phyloP scores from a whole-genome alignment of 2,329 filamentous ascomycete species.

The Fusarium cicatricum region DNA sequence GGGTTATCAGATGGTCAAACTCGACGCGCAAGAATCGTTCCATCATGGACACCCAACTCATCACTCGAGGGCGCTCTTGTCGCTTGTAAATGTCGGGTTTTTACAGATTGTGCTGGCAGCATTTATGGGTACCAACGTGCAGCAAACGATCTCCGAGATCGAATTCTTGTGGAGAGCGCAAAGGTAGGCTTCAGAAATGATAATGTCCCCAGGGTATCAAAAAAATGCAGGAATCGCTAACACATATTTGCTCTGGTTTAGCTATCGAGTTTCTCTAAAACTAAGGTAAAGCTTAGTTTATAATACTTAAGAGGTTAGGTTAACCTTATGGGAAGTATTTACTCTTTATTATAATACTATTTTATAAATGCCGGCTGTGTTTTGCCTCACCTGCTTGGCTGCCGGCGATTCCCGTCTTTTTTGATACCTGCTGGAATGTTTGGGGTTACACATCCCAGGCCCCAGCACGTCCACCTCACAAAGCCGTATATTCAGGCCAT shows the following conservation, averaged over 20 bases:
- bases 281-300: no score
- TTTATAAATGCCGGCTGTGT: no score
- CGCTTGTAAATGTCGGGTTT: not conserved
- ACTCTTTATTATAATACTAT: no score
- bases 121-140: constrained; percentile 1
- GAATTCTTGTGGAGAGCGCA: constrained; percentile 16
- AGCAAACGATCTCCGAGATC: constrained; percentile 23
- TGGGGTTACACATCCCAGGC: constrained; percentile 9
- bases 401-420: no score
- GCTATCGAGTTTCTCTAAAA: no score
- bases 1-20: constrained; percentile 16
- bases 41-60: not conserved
- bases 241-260: no score
- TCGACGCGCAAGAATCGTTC: not conserved
- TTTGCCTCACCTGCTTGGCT: no score
- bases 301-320: no score
- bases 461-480: constrained; percentile 20
- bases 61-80: not conserved
- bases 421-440: no score
- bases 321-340: no score
- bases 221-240: no score
- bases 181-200: constrained; percentile 8
- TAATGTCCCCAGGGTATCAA: no score
- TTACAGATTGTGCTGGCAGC: not conserved
- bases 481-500: constrained; percentile 4